Evolutionary conservation across 768 basidiomycete species (phyloP).

Genomic region (Tricholomella constricta): DNA sequence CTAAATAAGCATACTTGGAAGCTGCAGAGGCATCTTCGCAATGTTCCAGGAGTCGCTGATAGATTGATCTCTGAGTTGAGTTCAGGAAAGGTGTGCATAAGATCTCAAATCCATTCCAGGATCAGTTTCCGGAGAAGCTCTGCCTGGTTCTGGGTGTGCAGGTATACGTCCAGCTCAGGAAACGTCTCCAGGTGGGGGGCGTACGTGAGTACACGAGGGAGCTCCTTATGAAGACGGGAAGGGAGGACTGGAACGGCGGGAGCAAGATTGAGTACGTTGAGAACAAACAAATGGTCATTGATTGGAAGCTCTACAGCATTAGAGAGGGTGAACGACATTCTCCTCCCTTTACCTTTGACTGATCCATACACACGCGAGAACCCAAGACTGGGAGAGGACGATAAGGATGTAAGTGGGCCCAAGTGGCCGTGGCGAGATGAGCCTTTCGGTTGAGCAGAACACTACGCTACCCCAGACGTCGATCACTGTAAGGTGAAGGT

Average conservation of each 20-base stretch:
- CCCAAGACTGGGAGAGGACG: conserved; percentile 13
- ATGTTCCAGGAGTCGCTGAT: not conserved
- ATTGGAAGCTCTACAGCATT: conserved; percentile 34
- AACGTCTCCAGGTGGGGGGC: conserved; percentile 38
- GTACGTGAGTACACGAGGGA: conserved; percentile 32
- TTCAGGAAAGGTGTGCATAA: conserved; percentile 35
- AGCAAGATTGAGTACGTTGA: conserved; percentile 37
- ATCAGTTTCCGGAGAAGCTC: conserved; percentile 36
- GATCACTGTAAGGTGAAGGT: conserved; percentile 11
- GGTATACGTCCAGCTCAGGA: conserved; percentile 34
- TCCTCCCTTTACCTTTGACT: not conserved
- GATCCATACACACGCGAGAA: conserved; percentile 2
- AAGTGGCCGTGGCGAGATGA: conserved; percentile 38
- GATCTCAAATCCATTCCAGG: conserved; percentile 39
- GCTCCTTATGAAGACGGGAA: conserved; percentile 33
- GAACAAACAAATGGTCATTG: conserved; percentile 39
- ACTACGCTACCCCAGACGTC: conserved; percentile 26
- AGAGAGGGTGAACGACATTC: conserved; percentile 9
- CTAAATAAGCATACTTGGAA: conserved; percentile 3
- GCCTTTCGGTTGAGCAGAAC: conserved; percentile 29
- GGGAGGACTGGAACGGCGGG: conserved; percentile 26
- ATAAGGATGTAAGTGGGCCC: conserved; percentile 40
- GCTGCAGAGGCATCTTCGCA: not conserved
- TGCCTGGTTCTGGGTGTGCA: conserved; percentile 41
- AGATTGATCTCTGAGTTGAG: not conserved